Evolutionary conservation across 169 alveolate species (phyloP).

Genomic region (Cardiosporidium cionae): DNA sequence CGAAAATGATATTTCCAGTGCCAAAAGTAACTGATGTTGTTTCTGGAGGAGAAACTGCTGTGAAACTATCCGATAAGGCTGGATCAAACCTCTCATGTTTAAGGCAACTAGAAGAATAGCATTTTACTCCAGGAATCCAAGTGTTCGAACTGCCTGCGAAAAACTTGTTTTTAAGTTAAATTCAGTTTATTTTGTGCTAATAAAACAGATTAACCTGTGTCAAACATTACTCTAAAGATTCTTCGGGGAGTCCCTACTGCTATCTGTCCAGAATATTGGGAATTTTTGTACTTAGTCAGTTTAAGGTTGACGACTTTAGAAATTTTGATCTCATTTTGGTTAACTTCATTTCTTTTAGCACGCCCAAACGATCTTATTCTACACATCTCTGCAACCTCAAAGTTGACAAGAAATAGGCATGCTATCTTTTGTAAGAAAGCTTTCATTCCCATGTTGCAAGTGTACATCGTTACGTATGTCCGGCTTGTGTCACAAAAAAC

Average conservation of each 20-base stretch:
- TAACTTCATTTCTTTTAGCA: too few species aligned
- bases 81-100: not conserved
- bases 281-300: too few species aligned
- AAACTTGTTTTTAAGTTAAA: not conserved
- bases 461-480: too few species aligned
- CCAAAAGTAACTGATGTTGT: not conserved
- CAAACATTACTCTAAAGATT: not conserved
- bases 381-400: too few species aligned
- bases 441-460: too few species aligned
- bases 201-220: not conserved
- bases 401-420: too few species aligned
- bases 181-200: not conserved
- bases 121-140: not conserved
- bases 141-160: not conserved
- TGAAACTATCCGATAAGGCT: not conserved
- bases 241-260: not conserved
- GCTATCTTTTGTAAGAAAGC: too few species aligned
- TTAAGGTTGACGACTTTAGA: too few species aligned
- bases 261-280: not conserved
- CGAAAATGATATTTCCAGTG: not conserved
- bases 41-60: not conserved
- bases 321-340: too few species aligned
- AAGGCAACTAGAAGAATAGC: not conserved
- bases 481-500: too few species aligned
- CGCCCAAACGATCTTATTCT: too few species aligned